Evolutionary conservation across 1,284 basidiomycete species (phyloP).

Genomic region (Marasmius tenuissimus): DNA sequence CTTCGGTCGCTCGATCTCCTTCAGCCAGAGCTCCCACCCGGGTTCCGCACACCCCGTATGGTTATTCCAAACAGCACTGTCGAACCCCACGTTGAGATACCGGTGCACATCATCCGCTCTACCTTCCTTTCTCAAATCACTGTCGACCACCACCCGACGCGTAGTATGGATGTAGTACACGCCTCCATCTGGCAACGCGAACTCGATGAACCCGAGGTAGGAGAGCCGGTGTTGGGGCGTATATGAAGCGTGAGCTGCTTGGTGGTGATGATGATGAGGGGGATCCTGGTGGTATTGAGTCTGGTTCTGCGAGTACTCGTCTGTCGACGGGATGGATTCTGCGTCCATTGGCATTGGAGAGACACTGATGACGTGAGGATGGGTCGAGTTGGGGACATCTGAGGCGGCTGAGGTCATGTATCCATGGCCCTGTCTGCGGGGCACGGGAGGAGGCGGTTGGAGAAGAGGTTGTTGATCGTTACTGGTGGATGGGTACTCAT

Average conservation of each 20-base stretch:
- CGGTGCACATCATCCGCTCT: slow-evolving; percentile 49
- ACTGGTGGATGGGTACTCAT: background rate
- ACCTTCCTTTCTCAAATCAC: slow-evolving; percentile 53
- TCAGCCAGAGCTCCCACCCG: slow-evolving; percentile 57
- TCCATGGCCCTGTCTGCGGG: background rate
- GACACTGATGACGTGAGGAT: background rate
- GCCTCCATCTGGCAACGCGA: slow-evolving; percentile 64
- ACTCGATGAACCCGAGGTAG: slow-evolving; percentile 61
- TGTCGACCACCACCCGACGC: slow-evolving; percentile 59
- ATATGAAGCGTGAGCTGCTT: background rate
- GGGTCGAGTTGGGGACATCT: background rate
- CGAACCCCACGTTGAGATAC: slow-evolving; percentile 40
- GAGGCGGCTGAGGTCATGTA: background rate
- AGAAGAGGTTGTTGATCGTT: background rate
- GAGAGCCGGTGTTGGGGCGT: slow-evolving; percentile 19
- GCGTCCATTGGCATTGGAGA: background rate
- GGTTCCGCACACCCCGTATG: slow-evolving; percentile 57
- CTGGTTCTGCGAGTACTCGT: background rate
- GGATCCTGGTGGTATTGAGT: background rate
- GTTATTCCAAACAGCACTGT: slow-evolving; percentile 28
- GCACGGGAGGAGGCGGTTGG: background rate
- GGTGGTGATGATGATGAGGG: background rate
- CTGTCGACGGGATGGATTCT: background rate
- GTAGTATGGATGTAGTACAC: slow-evolving; percentile 66
- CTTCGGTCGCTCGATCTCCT: slow-evolving; percentile 30